Base-by-base conservation (phyloP, 2,329 filamentous ascomycete species). In the Aspergillus thermomutatus region DNA sequence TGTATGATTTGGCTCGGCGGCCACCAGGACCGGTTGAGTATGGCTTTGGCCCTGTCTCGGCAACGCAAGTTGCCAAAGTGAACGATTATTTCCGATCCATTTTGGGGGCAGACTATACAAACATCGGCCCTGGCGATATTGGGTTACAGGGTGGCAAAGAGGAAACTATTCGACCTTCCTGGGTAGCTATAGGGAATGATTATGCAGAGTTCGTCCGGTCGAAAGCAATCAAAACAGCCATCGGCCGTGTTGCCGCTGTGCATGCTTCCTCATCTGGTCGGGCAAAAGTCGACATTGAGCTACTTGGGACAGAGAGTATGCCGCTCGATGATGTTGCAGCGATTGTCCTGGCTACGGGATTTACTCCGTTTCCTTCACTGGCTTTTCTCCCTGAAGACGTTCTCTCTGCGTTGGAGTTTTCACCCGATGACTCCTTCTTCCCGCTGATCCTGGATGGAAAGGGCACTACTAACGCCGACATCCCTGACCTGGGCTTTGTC, bases 331-430 rank as follows among this genome's bases (percentile, higher is more conserved):
- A 87, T 50, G 74, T 92, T 28, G 83, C 82, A 0, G 88, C 86
- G 0, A 80, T 94, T 10, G 79, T 95, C 1, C 80, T 91, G 19
- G 90, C 90, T 0, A 93, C 89, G 0, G 91, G 91, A 1, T 95
- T 90, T 67, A 83, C 86, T 4, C 81, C 88, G 0, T 80, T 83
- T 1, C 74, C 81, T 0, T 86, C 87, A 0, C 72, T 94, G 9
- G 80, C 82, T 4, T 91, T 87, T 61, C 78, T 95, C 0, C 81
- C 87, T 0, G 51, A 75, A 0, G 72, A 82, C 0, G 75, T 90
- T 3, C 80, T 86, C 37, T 62, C 80, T 3, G 76, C 74, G 0
- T 77, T 95, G 2, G 76, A 84, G 6, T 82, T 88, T 64, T 83
- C 84, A 1, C 71, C 82, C 0, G 65, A 70, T 0, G 81, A 85